Evolutionary conservation across 495 filamentous ascomycete genomes (phyloP).

Genomic region (Podospora didyma): DNA sequence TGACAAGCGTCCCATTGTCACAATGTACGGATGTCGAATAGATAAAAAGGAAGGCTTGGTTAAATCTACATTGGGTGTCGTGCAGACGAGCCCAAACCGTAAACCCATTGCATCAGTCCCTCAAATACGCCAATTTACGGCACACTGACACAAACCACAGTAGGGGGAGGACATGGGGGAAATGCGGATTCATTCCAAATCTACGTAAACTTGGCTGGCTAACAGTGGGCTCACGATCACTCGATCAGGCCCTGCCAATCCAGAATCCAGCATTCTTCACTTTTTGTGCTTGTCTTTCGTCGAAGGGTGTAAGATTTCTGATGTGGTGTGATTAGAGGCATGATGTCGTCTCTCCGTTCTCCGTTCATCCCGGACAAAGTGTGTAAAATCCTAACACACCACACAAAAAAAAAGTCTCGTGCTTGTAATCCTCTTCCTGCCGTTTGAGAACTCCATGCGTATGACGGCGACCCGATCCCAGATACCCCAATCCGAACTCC

Average conservation of each 20-base stretch:
- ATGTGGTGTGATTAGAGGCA: conserved; percentile 1
- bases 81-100: no score
- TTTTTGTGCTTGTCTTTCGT: neutral
- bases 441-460: conserved; percentile 14
- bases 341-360: neutral
- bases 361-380: neutral
- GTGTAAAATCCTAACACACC: neutral
- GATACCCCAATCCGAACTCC: conserved; percentile 11
- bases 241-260: conserved; percentile 9
- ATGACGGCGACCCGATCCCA: neutral
- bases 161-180: neutral
- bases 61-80: no score
- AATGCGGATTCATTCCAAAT: conserved; percentile 6
- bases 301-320: neutral
- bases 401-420: neutral
- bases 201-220: conserved; percentile 7
- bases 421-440: conserved; percentile 5
- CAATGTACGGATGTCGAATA: no score
- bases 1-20: no score
- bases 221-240: conserved; percentile 6
- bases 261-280: no score
- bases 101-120: no score
- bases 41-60: no score
- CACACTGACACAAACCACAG: no score
- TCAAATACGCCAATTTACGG: no score